A percentile compares a stretch with the other conserved stretches of the same genome.
phyloP scores from a whole-genome alignment of 345 rosid species.

The Mercurialis annua region DNA sequence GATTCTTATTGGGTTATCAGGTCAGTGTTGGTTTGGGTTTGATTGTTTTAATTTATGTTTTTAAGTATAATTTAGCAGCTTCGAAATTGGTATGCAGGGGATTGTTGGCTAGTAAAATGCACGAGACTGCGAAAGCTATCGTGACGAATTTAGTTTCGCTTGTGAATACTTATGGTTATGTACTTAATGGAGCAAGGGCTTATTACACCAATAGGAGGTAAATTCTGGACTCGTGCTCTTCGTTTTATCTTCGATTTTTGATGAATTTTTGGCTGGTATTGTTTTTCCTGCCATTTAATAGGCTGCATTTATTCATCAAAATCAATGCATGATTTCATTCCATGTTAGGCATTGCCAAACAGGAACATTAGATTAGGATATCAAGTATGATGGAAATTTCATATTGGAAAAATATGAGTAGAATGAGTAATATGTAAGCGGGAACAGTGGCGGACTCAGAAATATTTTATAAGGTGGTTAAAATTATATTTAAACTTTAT shows the following conservation, averaged over 20 bases:
- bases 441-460: too few relatives aligned
- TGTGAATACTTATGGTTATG: slow-evolving; percentile 65
- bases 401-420: too few relatives aligned
- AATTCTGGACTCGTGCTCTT: neutral
- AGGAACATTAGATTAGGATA: too few relatives aligned
- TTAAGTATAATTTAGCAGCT: neutral
- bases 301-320: too few relatives aligned
- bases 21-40: slow-evolving; percentile 27
- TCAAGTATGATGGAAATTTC: too few relatives aligned
- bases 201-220: slow-evolving; percentile 91
- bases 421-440: too few relatives aligned
- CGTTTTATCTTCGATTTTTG: neutral
- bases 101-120: slow-evolving; percentile 80
- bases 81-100: slow-evolving; percentile 48
- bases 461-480: too few relatives aligned
- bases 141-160: slow-evolving; percentile 69
- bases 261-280: neutral
- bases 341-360: too few relatives aligned
- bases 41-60: neutral
- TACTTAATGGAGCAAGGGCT: slow-evolving; percentile 70
- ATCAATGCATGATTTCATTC: too few relatives aligned
- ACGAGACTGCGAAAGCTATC: slow-evolving; percentile 64
- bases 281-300: neutral
- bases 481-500: too few relatives aligned
- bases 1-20: slow-evolving; percentile 94